A percentile compares a stretch with the other conserved stretches of the same genome.
Conservation (phyloP, 106 monocot genomes). For the Xerophyta viscosa region DNA sequence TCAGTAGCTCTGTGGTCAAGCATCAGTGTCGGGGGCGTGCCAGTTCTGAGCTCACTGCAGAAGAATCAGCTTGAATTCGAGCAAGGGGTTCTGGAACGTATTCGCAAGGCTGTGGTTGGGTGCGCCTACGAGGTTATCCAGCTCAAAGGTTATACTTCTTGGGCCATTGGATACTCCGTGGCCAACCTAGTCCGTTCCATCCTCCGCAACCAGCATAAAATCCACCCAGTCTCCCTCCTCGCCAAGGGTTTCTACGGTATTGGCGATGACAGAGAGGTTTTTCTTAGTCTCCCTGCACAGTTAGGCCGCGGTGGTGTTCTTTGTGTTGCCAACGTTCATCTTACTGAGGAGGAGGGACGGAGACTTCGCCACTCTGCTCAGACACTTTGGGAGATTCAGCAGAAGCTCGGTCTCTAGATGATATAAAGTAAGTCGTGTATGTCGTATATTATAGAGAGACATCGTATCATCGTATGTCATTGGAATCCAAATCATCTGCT, state of each 20-base stretch:
- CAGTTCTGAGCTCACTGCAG: conserved; percentile 43
- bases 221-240: conserved; percentile 77
- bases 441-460: no score
- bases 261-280: conserved; percentile 44
- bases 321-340: conserved; percentile 37
- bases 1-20: conserved; percentile 95
- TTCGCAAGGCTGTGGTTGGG: conserved; percentile 54
- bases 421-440: no score
- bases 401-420: conserved; percentile 29
- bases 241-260: conserved; percentile 64
- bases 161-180: conserved; percentile 87
- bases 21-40: conserved; percentile 73
- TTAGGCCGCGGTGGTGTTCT: conserved; percentile 49
- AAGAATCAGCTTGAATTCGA: conserved; percentile 26
- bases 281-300: conserved; percentile 75
- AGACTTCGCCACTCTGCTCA: conserved; percentile 30
- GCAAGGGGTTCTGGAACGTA: conserved; percentile 46
- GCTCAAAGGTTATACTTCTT: conserved; percentile 87
- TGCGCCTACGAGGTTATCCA: conserved; percentile 83
- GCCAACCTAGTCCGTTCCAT: conserved; percentile 61
- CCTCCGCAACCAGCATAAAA: conserved; percentile 66
- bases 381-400: conserved; percentile 50
- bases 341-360: conserved; percentile 54
- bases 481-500: no score
- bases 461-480: no score